These are phyloP conservation scores for Diaporthe caulivora DNA, from an alignment of 2,329 filamentous ascomycete genomes.

Conservation along the genomic window DNA sequence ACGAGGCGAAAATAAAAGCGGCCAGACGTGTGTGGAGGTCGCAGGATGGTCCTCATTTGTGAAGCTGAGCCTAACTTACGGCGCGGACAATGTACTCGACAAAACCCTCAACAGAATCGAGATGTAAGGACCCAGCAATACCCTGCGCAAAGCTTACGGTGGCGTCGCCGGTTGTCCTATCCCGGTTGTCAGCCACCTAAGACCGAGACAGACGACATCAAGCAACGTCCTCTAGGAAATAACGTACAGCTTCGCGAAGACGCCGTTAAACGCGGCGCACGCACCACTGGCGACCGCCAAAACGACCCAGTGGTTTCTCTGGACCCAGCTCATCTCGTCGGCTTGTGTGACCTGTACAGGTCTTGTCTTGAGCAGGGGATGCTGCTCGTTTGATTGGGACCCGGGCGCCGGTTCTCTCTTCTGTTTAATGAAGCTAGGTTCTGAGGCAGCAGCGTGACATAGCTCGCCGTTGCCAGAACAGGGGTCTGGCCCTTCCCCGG, in stretches of 20 bases:
- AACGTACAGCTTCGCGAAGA: constrained; percentile 82
- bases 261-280: constrained; percentile 84
- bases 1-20: background rate
- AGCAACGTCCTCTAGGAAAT: background rate
- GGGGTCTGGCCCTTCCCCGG: constrained; percentile 38
- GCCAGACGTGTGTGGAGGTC: background rate
- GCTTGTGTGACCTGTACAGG: constrained; percentile 25
- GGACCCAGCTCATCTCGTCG: constrained; percentile 45
- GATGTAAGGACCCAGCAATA: constrained; percentile 59
- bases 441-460: constrained; percentile 20
- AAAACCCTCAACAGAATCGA: constrained; percentile 54
- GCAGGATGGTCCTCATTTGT: background rate
- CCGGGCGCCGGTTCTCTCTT: constrained; percentile 16
- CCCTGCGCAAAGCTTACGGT: constrained; percentile 61
- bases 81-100: constrained; percentile 63
- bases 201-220: background rate
- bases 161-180: constrained; percentile 68
- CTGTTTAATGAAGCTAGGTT: constrained; percentile 16
- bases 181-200: background rate
- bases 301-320: constrained; percentile 70
- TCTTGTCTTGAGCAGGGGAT: constrained; percentile 42
- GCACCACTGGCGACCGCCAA: constrained; percentile 80
- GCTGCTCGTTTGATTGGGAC: constrained; percentile 41
- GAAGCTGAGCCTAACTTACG: constrained; percentile 54
- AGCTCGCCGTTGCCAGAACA: constrained; percentile 31